phyloP scores from a whole-genome alignment of 1,284 basidiomycete species.

The Rhodotorula mucilaginosa region DNA sequence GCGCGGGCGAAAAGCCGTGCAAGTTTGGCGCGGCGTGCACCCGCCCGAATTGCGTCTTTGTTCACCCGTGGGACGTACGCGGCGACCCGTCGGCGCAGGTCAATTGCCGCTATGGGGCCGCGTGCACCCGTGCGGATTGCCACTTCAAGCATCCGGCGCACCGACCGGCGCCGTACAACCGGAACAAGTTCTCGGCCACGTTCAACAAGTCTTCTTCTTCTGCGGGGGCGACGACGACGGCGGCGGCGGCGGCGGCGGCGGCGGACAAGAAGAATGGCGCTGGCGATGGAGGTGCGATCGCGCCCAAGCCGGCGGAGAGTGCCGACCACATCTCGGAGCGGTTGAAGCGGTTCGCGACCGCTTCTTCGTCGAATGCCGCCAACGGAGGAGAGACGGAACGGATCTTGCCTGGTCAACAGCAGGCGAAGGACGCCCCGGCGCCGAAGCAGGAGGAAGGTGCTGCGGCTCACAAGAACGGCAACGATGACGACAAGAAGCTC shows the following conservation, averaged over 20 bases:
- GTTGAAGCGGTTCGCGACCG: slow-evolving; percentile 38
- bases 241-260: background rate
- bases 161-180: slow-evolving; percentile 48
- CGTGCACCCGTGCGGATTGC: slow-evolving; percentile 65
- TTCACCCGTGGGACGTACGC: slow-evolving; percentile 57
- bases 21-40: slow-evolving; percentile 70
- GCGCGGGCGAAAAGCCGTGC: slow-evolving; percentile 57
- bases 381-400: slow-evolving; percentile 21
- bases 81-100: slow-evolving; percentile 21
- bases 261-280: slow-evolving; percentile 12
- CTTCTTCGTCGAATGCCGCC: background rate
- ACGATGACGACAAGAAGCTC: slow-evolving; percentile 15
- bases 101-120: slow-evolving; percentile 68
- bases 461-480: background rate
- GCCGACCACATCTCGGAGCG: slow-evolving; percentile 38
- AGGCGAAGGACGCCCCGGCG: background rate
- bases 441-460: no score
- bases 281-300: slow-evolving; percentile 9
- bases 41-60: slow-evolving; percentile 67
- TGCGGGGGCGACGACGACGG: background rate
- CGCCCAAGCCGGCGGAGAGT: slow-evolving; percentile 37
- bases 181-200: slow-evolving; percentile 28
- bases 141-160: slow-evolving; percentile 74
- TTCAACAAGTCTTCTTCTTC: slow-evolving; percentile 16
- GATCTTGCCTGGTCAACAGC: slow-evolving; percentile 30